phyloP scores from a whole-genome alignment of 2,329 filamentous ascomycete genomes.

The Pleurostoma richardsiae region DNA sequence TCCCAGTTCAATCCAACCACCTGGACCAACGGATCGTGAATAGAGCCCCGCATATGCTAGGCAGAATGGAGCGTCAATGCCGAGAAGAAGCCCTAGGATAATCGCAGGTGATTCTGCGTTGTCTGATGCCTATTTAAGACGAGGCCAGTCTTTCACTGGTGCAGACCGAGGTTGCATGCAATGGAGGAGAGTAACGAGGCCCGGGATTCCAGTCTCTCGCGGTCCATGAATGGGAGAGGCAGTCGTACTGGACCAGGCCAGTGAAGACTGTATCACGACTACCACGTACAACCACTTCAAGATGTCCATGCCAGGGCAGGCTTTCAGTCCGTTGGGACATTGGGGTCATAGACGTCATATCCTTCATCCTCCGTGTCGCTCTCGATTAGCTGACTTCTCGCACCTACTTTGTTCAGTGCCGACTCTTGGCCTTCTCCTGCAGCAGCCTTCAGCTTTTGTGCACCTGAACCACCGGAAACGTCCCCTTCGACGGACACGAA shows the following conservation, averaged over 20 bases:
- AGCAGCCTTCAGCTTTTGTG: constrained; percentile 13
- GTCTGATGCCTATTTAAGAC: not conserved
- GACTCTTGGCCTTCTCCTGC: constrained; percentile 1
- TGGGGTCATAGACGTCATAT: constrained; percentile 63
- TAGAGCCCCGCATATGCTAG: not conserved
- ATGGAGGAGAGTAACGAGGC: no score
- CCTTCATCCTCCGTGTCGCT: constrained; percentile 67
- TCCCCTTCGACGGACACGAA: constrained; percentile 53
- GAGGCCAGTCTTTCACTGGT: not conserved
- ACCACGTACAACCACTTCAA: no score
- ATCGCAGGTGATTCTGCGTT: no score
- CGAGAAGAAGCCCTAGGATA: not conserved
- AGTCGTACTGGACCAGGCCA: no score
- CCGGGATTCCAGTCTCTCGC: no score
- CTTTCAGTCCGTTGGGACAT: constrained; percentile 53
- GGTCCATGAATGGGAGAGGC: no score
- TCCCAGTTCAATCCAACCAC: constrained; percentile 28
- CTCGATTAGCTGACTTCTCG: constrained; percentile 33
- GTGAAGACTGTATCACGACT: no score
- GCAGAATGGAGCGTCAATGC: not conserved
- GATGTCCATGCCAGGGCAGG: no score
- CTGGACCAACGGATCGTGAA: constrained; percentile 19
- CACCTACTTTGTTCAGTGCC: constrained; percentile 13
- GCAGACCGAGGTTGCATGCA: no score
- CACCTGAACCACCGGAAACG: constrained; percentile 20